Conservation (phyloP, 768 basidiomycete species). For the Leccinum boreale region DNA sequence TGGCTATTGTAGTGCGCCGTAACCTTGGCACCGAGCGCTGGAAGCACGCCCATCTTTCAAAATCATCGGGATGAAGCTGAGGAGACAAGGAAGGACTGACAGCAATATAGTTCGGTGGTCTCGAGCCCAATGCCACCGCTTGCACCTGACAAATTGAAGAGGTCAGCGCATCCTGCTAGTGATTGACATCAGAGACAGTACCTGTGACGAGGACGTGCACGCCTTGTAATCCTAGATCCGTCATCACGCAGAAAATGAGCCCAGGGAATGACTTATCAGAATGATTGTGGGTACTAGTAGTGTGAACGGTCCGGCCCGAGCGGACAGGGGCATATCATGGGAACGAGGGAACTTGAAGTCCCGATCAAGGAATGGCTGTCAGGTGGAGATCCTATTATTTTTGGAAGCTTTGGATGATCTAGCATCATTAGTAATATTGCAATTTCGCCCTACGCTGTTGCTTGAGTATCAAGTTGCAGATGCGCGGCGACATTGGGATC, state of each 20-base stretch:
- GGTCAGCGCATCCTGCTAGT: background rate
- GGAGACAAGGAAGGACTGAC: conserved; percentile 31
- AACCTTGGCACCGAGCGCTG: conserved; percentile 62
- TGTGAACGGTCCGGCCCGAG: background rate
- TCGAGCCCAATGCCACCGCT: conserved; percentile 71
- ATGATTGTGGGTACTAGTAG: background rate
- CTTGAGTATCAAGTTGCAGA: no score
- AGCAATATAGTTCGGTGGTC: conserved; percentile 50
- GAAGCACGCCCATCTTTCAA: background rate
- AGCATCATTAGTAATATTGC: no score
- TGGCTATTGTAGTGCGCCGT: conserved; percentile 67
- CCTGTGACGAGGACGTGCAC: conserved; percentile 69
- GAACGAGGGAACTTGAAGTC: background rate
- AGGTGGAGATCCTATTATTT: no score
- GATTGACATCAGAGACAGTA: conserved; percentile 12
- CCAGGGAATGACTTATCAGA: background rate
- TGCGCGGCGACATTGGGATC: no score
- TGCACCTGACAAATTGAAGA: conserved; percentile 42
- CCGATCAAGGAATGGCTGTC: background rate
- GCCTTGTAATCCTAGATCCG: conserved; percentile 55
- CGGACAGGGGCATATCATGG: background rate
- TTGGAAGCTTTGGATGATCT: no score
- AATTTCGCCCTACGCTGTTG: no score
- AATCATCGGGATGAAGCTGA: background rate
- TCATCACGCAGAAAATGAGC: conserved; percentile 8